phyloP scores from a whole-genome alignment of 139 green algal species.

The Edaphochlamys debaryana region DNA sequence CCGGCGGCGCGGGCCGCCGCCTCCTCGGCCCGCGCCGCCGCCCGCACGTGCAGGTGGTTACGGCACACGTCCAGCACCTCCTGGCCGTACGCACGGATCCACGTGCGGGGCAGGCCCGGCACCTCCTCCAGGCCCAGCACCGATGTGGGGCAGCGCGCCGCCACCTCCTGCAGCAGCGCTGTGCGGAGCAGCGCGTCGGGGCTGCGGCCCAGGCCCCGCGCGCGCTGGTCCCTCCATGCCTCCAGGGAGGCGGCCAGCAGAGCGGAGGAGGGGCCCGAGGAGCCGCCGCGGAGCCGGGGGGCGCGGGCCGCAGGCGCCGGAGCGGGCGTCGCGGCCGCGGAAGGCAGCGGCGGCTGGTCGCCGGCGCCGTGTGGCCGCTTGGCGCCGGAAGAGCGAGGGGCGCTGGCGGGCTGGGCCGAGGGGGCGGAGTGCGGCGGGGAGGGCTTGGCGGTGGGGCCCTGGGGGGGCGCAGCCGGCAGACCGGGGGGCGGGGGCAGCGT shows the following conservation, averaged over 20 bases:
- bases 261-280: no score
- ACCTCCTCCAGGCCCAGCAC: conserved; percentile 12
- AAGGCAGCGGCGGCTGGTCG: no score
- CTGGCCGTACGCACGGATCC: background rate
- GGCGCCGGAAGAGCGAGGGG: no score
- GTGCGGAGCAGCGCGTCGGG: conserved; percentile 12
- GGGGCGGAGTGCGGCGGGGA: no score
- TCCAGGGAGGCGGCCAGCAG: conserved; percentile 2
- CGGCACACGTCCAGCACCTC: conserved; percentile 29
- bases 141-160: background rate
- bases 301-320: background rate
- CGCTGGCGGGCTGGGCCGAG: no score
- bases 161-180: conserved; percentile 7
- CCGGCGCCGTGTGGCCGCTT: no score
- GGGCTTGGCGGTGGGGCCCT: no score
- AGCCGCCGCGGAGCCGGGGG: no score
- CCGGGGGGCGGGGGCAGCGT: no score
- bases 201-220: background rate
- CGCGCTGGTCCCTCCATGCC: background rate
- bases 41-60: background rate
- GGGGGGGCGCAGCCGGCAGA: no score
- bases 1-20: no score
- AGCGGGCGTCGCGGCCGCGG: background rate
- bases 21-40: background rate
- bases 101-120: background rate